A percentile compares a stretch with the other conserved stretches of the same genome.
Evolutionary conservation across 345 rosid genomes (phyloP).

Genomic region (Odontarrhena argentea): DNA sequence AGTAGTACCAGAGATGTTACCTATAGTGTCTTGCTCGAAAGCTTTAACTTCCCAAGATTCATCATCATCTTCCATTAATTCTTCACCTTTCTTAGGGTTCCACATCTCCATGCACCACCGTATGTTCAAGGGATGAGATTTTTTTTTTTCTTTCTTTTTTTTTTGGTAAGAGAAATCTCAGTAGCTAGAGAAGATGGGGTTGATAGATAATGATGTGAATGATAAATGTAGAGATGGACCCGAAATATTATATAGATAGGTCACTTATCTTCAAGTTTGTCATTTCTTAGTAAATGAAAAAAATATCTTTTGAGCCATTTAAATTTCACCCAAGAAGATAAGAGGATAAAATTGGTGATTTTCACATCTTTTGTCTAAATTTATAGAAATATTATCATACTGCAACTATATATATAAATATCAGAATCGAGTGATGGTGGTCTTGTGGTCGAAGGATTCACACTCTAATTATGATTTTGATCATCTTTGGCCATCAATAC

Average conservation of each 20-base stretch:
- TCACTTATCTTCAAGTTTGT: constrained; percentile 27
- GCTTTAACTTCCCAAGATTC: constrained; percentile 97
- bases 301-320: not conserved
- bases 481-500: no score
- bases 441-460: no score
- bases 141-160: not conserved
- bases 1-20: constrained; percentile 71
- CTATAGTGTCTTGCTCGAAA: constrained; percentile 75
- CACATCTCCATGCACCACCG: constrained; percentile 57
- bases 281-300: constrained; percentile 26
- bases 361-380: not conserved
- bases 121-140: constrained; percentile 32
- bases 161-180: constrained; percentile 8
- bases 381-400: no score
- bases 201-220: constrained; percentile 39
- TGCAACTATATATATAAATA: no score
- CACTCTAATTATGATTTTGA: no score
- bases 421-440: no score
- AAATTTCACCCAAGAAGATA: not conserved
- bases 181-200: constrained; percentile 37
- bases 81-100: constrained; percentile 57
- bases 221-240: constrained; percentile 39
- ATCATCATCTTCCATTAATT: constrained; percentile 52
- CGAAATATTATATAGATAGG: constrained; percentile 25
- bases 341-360: not conserved